Evolutionary conservation across 352 stramenopile genomes (phyloP).

Genomic region (Achlya hypogyna): DNA sequence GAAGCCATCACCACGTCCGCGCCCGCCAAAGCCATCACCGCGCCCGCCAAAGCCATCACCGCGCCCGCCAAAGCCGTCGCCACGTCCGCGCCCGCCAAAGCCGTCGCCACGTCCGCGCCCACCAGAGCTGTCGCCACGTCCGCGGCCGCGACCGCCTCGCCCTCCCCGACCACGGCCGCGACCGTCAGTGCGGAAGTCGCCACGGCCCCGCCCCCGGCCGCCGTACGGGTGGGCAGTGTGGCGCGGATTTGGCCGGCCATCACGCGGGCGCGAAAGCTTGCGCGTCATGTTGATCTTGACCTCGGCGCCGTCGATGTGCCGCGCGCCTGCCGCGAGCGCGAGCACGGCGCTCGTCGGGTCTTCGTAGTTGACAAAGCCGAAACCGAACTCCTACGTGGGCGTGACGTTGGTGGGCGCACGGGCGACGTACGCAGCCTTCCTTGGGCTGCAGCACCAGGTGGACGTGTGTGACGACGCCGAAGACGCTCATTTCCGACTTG

Average conservation of each 20-base stretch:
- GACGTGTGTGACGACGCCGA: constrained; percentile 8
- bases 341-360: background rate
- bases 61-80: background rate
- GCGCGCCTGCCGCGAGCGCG: background rate
- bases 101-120: background rate
- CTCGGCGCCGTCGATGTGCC: background rate
- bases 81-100: background rate
- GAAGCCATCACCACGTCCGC: background rate
- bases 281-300: constrained; percentile 16
- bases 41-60: background rate
- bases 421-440: constrained; percentile 7
- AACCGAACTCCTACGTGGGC: constrained; percentile 4
- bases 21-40: background rate
- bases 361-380: constrained; percentile 10
- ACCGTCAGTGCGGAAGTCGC: background rate
- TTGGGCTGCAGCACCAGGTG: constrained; percentile 6
- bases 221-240: background rate
- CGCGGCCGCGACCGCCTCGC: background rate
- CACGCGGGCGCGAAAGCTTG: background rate
- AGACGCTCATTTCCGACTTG: constrained; percentile 18
- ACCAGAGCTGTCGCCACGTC: background rate
- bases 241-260: background rate
- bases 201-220: constrained; percentile 4
- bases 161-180: background rate
- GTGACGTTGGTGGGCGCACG: background rate